Conservation (phyloP, 2,329 filamentous ascomycete species). For the Gyromitra esculenta region DNA sequence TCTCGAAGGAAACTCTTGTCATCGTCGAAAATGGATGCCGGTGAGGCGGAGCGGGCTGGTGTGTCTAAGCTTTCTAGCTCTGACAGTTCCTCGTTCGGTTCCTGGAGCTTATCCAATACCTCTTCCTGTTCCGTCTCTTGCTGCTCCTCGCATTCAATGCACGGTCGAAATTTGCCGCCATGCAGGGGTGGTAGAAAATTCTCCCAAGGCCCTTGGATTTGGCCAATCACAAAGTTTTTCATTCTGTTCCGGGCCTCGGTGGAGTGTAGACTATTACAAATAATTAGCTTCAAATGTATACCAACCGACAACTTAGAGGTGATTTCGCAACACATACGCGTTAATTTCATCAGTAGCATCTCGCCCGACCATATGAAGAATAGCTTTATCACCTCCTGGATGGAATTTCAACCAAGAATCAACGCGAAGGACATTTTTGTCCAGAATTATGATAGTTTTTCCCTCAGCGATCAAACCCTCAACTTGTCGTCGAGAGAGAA, state of each 20-base stretch:
- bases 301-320: slow-evolving; percentile 9
- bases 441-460: slow-evolving; percentile 79
- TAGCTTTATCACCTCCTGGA: slow-evolving; percentile 89
- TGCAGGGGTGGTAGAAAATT: slow-evolving; percentile 94
- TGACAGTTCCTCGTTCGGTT: slow-evolving; percentile 53
- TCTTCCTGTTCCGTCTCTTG: slow-evolving; percentile 58
- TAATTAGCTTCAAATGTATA: slow-evolving; percentile 8
- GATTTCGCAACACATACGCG: slow-evolving; percentile 67
- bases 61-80: slow-evolving; percentile 56
- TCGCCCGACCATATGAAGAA: slow-evolving; percentile 90
- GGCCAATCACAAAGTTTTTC: slow-evolving; percentile 83
- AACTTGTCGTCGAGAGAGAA: slow-evolving; percentile 72
- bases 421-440: slow-evolving; percentile 82
- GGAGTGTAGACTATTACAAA: slow-evolving; percentile 77
- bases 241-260: slow-evolving; percentile 78
- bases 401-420: slow-evolving; percentile 91
- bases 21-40: slow-evolving; percentile 57
- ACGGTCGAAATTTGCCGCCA: slow-evolving; percentile 77
- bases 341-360: slow-evolving; percentile 95
- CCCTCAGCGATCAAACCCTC: slow-evolving; percentile 87
- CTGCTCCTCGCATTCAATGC: slow-evolving; percentile 61
- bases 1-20: slow-evolving; percentile 56
- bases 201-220: slow-evolving; percentile 80
- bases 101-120: slow-evolving; percentile 60
- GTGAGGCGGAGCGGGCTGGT: slow-evolving; percentile 43